phyloP scores from a whole-genome alignment of 345 rosid genomes.

The Citrus maxima region DNA sequence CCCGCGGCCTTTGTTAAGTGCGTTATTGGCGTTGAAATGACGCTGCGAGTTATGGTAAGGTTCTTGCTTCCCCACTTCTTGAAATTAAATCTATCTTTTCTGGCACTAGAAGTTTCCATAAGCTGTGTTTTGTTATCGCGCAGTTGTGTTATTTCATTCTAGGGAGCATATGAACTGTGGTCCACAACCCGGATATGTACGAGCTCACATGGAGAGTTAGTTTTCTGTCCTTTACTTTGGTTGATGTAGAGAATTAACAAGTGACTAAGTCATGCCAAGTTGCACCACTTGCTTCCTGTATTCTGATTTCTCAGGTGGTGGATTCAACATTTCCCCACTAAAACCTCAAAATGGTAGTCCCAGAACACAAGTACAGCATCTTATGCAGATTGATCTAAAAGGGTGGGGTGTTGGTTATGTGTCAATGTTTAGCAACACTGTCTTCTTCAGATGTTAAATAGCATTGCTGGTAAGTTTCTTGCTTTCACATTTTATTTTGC shows the following conservation, averaged over 20 bases:
- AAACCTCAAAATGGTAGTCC: slow-evolving; percentile 83
- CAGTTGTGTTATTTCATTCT: slow-evolving; percentile 95
- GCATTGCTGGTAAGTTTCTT: too few relatives aligned
- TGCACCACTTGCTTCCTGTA: neutral
- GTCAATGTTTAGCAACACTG: slow-evolving; percentile 48
- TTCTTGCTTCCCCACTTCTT: slow-evolving; percentile 12
- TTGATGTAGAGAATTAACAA: slow-evolving; percentile 9
- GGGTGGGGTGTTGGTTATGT: slow-evolving; percentile 95
- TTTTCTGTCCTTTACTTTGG: slow-evolving; percentile 12
- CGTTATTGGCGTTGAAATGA: slow-evolving; percentile 98
- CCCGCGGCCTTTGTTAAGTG: slow-evolving; percentile 98
- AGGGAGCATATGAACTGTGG: slow-evolving; percentile 93
- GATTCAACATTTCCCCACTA: slow-evolving; percentile 88
- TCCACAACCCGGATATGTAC: slow-evolving; percentile 89
- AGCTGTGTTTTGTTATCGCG: slow-evolving; percentile 32
- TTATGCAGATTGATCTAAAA: slow-evolving; percentile 95
- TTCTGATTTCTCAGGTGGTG: slow-evolving; percentile 73
- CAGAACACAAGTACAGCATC: slow-evolving; percentile 91
- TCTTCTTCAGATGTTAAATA: too few relatives aligned
- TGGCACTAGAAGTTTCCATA: slow-evolving; percentile 8
- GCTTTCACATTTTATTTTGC: neutral
- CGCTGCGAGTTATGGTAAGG: slow-evolving; percentile 93
- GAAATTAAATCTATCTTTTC: slow-evolving; percentile 14
- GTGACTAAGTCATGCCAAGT: neutral
- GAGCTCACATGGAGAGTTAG: slow-evolving; percentile 96